Conservation (phyloP, 495 filamentous ascomycete genomes). For the Cladorrhinum samala region DNA sequence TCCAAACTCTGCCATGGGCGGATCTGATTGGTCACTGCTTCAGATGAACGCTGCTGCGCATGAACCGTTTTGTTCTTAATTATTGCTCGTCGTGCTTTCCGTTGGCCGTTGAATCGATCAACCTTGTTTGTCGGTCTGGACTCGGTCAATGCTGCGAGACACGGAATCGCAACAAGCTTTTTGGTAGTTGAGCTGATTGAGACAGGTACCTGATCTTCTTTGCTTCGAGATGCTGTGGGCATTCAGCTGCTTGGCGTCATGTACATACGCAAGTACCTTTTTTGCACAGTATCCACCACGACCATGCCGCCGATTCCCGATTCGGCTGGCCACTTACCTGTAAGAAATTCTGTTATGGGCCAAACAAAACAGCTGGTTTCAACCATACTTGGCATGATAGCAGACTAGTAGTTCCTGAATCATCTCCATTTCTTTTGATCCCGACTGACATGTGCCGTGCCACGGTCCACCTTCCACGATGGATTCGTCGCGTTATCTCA, state of each 20-base stretch:
- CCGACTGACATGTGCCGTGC: not conserved
- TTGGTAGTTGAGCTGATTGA: slow-evolving; percentile 2
- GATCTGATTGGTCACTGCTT: not conserved
- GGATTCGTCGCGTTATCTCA: not conserved
- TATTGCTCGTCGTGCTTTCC: not conserved
- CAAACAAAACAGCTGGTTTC: not conserved
- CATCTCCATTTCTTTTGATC: not conserved
- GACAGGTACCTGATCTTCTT: not conserved
- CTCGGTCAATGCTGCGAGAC: not conserved
- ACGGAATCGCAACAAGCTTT: slow-evolving; percentile 1
- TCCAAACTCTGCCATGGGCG: not conserved
- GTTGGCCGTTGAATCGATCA: not conserved
- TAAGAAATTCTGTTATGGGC: not conserved
- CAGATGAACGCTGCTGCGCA: too few relatives aligned
- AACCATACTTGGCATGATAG: not conserved
- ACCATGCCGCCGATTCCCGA: too few relatives aligned
- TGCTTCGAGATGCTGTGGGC: too few relatives aligned
- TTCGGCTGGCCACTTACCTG: too few relatives aligned
- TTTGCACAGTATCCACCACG: too few relatives aligned
- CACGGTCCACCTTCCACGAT: not conserved
- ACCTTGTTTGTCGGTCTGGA: not conserved
- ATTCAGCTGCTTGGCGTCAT: too few relatives aligned
- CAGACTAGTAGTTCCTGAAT: not conserved
- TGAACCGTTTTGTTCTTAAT: not conserved
- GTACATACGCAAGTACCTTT: too few relatives aligned